Evolutionary conservation across 768 basidiomycete species (phyloP).

Genomic region (Mycena belliarum): DNA sequence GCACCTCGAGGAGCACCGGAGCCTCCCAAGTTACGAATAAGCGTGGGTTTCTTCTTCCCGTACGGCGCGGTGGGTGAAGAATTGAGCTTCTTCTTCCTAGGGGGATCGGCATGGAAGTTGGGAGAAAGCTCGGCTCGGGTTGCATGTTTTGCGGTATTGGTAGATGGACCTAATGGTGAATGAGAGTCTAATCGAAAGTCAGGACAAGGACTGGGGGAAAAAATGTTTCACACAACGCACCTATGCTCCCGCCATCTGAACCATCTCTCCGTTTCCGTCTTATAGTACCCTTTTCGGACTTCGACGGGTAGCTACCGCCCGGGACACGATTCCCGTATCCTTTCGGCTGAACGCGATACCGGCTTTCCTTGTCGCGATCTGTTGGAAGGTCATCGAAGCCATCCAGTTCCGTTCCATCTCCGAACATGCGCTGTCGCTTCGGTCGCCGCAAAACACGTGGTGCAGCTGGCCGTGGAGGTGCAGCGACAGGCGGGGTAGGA

Average conservation of each 20-base stretch:
- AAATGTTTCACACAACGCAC: constrained; percentile 34
- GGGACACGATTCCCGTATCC: constrained; percentile 64
- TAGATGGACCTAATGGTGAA: constrained; percentile 34
- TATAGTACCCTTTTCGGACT: constrained; percentile 55
- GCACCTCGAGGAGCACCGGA: constrained; percentile 70
- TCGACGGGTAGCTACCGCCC: constrained; percentile 48
- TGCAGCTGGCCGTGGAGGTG: constrained; percentile 42
- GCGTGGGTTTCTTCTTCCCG: constrained; percentile 75
- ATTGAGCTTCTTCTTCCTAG: constrained; percentile 58
- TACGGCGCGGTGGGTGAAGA: constrained; percentile 43
- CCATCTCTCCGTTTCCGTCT: constrained; percentile 57
- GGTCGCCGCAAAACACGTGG: constrained; percentile 75
- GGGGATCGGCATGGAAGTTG: constrained; percentile 36
- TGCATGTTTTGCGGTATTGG: constrained; percentile 59
- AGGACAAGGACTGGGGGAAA: background rate
- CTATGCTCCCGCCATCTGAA: constrained; percentile 38
- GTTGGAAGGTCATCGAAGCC: constrained; percentile 85
- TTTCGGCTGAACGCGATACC: constrained; percentile 75
- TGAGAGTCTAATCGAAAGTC: constrained; percentile 20
- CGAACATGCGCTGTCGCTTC: constrained; percentile 75
- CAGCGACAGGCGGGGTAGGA: constrained; percentile 34
- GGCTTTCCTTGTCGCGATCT: constrained; percentile 79
- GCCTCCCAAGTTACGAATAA: constrained; percentile 83
- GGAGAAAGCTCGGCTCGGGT: constrained; percentile 56
- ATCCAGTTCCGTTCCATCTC: constrained; percentile 90